phyloP scores from a whole-genome alignment of 305 asterid species.

The Fraxinus latifolia region DNA sequence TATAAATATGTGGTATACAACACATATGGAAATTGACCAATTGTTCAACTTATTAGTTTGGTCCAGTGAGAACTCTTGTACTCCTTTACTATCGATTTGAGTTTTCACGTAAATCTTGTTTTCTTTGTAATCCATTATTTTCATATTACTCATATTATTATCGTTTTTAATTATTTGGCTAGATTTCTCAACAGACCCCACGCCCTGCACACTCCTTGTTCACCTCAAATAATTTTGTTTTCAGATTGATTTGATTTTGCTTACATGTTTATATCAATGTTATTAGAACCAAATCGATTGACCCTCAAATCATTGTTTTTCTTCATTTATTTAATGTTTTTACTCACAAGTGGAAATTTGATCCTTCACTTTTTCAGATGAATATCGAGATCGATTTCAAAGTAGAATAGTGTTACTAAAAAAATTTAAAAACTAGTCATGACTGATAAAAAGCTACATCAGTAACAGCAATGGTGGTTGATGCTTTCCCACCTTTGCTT shows the following conservation, averaged over 20 bases:
- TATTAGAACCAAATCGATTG: neutral
- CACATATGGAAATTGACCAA: neutral
- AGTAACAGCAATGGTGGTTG: constrained; percentile 12
- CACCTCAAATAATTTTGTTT: neutral
- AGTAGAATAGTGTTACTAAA: neutral
- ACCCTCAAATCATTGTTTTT: neutral
- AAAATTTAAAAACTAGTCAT: constrained; percentile 5
- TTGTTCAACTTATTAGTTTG: neutral
- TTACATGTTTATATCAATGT: neutral
- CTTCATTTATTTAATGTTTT: neutral
- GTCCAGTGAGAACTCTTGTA: neutral
- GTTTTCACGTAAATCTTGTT: neutral
- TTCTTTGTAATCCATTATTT: neutral
- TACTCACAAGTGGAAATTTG: neutral
- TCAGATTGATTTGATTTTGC: neutral
- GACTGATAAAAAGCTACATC: neutral
- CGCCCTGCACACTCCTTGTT: neutral
- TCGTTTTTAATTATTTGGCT: neutral
- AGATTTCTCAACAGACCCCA: neutral
- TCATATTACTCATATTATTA: neutral
- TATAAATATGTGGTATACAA: neutral
- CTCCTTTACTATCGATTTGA: neutral
- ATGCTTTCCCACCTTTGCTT: constrained; percentile 32
- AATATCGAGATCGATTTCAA: neutral
- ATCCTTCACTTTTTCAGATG: neutral